Conservation (phyloP, 2,329 filamentous ascomycete genomes). For the Tolypocladium ovalisporum region DNA sequence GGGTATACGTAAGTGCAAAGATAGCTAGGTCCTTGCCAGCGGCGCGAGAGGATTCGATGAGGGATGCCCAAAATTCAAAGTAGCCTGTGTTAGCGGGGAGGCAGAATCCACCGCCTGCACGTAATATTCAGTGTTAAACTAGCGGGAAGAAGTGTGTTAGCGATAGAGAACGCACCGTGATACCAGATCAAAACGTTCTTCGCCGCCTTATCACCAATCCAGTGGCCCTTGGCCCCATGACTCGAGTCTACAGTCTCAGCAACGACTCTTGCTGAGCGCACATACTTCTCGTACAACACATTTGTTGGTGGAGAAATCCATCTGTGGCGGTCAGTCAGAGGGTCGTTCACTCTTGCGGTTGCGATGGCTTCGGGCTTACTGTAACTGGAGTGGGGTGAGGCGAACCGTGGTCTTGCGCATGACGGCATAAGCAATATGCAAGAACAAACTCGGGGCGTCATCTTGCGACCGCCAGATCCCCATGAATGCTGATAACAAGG, state of each 20-base stretch:
- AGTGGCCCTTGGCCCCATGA: constrained; percentile 9
- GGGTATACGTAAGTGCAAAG: constrained; percentile 9
- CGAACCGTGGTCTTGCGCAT: constrained; percentile 8
- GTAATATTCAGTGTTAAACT: background rate
- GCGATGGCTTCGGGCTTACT: constrained; percentile 1
- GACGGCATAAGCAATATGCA: constrained; percentile 11
- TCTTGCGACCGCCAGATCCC: background rate
- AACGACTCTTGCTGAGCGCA: constrained; percentile 3
- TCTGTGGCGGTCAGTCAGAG: constrained; percentile 1
- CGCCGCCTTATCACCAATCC: constrained; percentile 10
- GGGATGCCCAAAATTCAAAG: constrained; percentile 7
- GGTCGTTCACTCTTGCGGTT: background rate
- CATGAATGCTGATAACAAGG: background rate
- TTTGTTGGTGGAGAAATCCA: constrained; percentile 8
- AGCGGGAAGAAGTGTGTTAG: background rate
- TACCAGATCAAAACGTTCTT: constrained; percentile 12
- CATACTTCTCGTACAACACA: constrained; percentile 8
- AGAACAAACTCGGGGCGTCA: constrained; percentile 9
- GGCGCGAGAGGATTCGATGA: constrained; percentile 5
- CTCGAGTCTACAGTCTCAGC: constrained; percentile 9
- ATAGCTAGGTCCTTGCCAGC: constrained; percentile 8
- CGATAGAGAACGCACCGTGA: constrained; percentile 6
- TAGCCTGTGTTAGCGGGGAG: constrained; percentile 10
- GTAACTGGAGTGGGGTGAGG: constrained; percentile 8
- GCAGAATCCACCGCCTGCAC: constrained; percentile 10